Evolutionary conservation across 352 stramenopile genomes (phyloP).

Genomic region (Pythium myriotylum): DNA sequence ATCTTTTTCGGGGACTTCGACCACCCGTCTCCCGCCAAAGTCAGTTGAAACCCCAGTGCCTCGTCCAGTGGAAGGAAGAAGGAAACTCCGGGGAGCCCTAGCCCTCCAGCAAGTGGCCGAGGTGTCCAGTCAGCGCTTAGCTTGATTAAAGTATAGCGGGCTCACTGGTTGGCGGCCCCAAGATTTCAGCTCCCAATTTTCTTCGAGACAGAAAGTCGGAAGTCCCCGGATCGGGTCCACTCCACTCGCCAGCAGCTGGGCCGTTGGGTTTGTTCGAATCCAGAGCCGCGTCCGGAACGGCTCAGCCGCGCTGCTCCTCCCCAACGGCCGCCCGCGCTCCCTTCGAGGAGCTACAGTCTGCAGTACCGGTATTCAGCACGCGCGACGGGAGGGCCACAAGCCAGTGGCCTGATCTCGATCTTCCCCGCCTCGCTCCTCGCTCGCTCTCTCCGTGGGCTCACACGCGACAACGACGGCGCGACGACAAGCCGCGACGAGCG

Average conservation of each 20-base stretch:
- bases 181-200: slow-evolving; percentile 56
- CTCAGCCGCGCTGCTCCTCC: slow-evolving; percentile 18
- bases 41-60: slow-evolving; percentile 20
- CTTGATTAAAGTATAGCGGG: slow-evolving; percentile 28
- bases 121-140: slow-evolving; percentile 21
- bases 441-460: no score
- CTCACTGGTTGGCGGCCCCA: slow-evolving; percentile 22
- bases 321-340: slow-evolving; percentile 23
- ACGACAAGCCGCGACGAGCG: slow-evolving; percentile 19
- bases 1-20: slow-evolving; percentile 16
- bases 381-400: neutral
- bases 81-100: slow-evolving; percentile 27
- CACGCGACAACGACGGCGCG: slow-evolving; percentile 20
- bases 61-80: slow-evolving; percentile 14
- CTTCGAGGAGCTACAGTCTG: no score
- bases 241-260: slow-evolving; percentile 11
- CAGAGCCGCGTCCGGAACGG: slow-evolving; percentile 31
- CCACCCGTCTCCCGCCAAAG: slow-evolving; percentile 2
- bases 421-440: no score
- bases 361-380: slow-evolving; percentile 31
- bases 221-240: slow-evolving; percentile 24
- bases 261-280: slow-evolving; percentile 32
- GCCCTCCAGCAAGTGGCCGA: slow-evolving; percentile 15
- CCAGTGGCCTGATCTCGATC: neutral
- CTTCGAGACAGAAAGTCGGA: slow-evolving; percentile 50